Base-by-base conservation (phyloP, 805 yeast species). In the Saccharomyces kudriavzevii region DNA sequence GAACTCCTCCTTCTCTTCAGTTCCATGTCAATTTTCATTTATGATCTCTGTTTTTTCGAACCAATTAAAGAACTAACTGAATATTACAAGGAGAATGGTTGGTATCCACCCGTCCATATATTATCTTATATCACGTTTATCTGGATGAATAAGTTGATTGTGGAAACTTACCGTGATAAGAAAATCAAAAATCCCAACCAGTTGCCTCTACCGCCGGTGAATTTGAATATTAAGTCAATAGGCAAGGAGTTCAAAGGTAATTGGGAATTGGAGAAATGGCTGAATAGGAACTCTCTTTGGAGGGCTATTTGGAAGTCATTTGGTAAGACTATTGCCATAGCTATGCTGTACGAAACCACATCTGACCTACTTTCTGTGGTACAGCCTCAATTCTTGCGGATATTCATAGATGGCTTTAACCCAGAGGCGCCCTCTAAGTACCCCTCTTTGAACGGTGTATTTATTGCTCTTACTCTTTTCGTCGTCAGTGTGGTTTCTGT, bases 401-500 rank as follows among this genome's bases (percentile, higher is more conserved):
- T 70, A 1, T 73, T 83, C 55, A 80, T 83, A 53, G 56, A 61
- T 46, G 79, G 73, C 52, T 81, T 83, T 62, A 66, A 69, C 40
- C 59, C 56, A 2, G 63, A 64, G 22, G 54, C 56, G 14, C 61
- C 60, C 9, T 43, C 54, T 2, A 52, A 61, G 1, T 75, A 78
- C 6, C 83, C 85, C 2, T 61, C 81, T 20, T 67, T 83, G 11
- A 73, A 79, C 53, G 96, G 96, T 6, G 69, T 82, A 45, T 69
- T 81, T 52, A 77, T 89, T 52, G 83, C 92, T 0, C 29, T 79
- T 13, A 76, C 77, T 2, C 81, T 90, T 82, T 85, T 89, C 63
- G 54, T 72, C 3, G 77, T 81, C 5, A 82, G 89, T 0, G 63
- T 89, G 10, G 25, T 79, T 2, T 82, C 84, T 52, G 84, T 94